Evolutionary conservation across 148 eudicot species (phyloP).

Genomic region (Vaccinium corymbosum): DNA sequence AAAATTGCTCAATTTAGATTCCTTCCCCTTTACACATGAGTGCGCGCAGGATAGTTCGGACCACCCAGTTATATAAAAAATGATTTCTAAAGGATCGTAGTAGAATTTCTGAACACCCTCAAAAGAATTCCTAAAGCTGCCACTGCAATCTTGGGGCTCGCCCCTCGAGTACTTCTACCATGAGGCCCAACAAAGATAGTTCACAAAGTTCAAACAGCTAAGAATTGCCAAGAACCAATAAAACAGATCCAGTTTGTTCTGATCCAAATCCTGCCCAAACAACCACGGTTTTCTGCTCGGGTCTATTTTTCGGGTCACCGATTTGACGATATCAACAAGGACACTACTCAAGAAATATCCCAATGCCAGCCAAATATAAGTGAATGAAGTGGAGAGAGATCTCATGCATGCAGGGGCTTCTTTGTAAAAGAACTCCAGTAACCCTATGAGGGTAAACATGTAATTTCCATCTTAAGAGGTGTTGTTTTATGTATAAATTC

Average conservation of each 20-base stretch:
- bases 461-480: no score
- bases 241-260: slow-evolving; percentile 34
- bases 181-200: neutral
- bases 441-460: slow-evolving; percentile 50
- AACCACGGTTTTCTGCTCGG: slow-evolving; percentile 45
- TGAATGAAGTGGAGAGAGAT: slow-evolving; percentile 49
- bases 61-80: no score
- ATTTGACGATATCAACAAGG: slow-evolving; percentile 31
- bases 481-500: no score
- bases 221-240: slow-evolving; percentile 44
- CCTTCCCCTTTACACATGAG: no score
- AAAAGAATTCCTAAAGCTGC: no score
- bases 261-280: slow-evolving; percentile 34
- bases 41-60: no score
- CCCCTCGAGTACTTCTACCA: neutral
- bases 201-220: neutral
- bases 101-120: no score
- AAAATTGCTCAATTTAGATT: no score
- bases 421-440: slow-evolving; percentile 47
- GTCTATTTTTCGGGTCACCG: slow-evolving; percentile 27
- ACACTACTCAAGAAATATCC: slow-evolving; percentile 47
- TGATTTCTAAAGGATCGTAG: no score
- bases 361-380: slow-evolving; percentile 36
- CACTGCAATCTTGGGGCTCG: neutral
- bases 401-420: slow-evolving; percentile 50